These are phyloP conservation scores for Combretum micranthum DNA, from an alignment of 345 rosid genomes.

Conservation along the genomic window DNA sequence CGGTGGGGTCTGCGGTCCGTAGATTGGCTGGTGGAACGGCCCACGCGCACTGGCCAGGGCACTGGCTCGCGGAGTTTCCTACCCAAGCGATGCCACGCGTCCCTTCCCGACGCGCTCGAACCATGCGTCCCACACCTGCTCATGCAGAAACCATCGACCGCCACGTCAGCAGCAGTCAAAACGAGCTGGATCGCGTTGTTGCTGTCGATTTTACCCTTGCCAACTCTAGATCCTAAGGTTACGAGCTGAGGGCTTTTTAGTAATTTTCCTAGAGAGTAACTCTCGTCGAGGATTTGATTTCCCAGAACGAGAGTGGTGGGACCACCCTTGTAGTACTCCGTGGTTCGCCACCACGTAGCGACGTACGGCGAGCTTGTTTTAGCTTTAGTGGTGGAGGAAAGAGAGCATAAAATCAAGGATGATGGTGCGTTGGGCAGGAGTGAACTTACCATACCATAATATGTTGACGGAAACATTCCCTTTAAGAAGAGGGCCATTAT, in stretches of 20 bases:
- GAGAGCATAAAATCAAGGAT: conserved; percentile 41
- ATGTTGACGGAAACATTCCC: conserved; percentile 46
- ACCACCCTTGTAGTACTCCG: conserved; percentile 39
- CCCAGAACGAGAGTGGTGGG: conserved; percentile 23
- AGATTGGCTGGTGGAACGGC: conserved; percentile 80
- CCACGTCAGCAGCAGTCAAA: conserved; percentile 60
- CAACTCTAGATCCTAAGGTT: conserved; percentile 30
- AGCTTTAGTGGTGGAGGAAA: conserved; percentile 20
- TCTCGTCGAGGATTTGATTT: conserved; percentile 42
- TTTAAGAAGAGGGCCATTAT: conserved; percentile 43
- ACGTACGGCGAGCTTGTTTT: conserved; percentile 19
- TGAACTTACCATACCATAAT: conserved; percentile 55
- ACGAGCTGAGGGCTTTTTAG: conserved; percentile 23
- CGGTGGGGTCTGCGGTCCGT: conserved; percentile 75
- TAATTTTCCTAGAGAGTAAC: conserved; percentile 47
- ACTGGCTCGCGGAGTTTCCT: conserved; percentile 59
- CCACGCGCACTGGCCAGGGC: conserved; percentile 91
- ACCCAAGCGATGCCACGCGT: conserved; percentile 48
- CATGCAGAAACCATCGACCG: conserved; percentile 72
- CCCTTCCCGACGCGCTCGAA: conserved; percentile 5
- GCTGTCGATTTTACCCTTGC: conserved; percentile 3
- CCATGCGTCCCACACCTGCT: conserved; percentile 73
- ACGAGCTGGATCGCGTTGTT: conserved; percentile 40
- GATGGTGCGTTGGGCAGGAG: conserved; percentile 37
- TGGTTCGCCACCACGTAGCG: conserved; percentile 50